Conservation (phyloP, 2,329 filamentous ascomycete genomes). For the Colletotrichum endophyticum region DNA sequence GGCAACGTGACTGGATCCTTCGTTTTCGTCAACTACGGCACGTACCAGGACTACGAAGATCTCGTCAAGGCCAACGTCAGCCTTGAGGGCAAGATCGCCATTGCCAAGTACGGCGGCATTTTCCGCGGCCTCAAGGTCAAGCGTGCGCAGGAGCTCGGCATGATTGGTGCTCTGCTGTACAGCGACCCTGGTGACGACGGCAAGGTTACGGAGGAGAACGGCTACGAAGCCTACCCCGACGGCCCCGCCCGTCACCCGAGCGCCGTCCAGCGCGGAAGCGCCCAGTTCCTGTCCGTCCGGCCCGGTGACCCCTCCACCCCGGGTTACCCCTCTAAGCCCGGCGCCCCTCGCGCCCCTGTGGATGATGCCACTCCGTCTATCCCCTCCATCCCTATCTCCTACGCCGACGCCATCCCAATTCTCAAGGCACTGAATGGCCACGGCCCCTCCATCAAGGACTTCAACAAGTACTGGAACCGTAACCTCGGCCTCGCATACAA, state of each 20-base stretch:
- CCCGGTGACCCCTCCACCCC: conserved; percentile 84
- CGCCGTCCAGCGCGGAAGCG: conserved; percentile 88
- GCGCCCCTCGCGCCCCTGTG: conserved; percentile 75
- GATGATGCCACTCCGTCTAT: conserved; percentile 79
- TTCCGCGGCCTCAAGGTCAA: conserved; percentile 94
- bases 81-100: conserved; percentile 83
- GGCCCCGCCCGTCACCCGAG: conserved; percentile 88
- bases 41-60: conserved; percentile 84
- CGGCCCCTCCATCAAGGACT: conserved; percentile 76
- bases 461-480: conserved; percentile 73
- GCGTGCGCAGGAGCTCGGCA: conserved; percentile 87
- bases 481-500: conserved; percentile 78
- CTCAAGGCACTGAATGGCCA: conserved; percentile 90
- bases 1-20: conserved; percentile 90
- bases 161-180: conserved; percentile 85
- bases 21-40: conserved; percentile 92
- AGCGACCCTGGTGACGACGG: conserved; percentile 91
- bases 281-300: conserved; percentile 75
- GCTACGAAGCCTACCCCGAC: conserved; percentile 78
- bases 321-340: conserved; percentile 91
- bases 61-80: conserved; percentile 76
- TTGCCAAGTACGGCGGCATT: conserved; percentile 83
- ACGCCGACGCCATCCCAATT: conserved; percentile 82
- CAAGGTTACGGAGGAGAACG: conserved; percentile 79
- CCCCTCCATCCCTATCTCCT: conserved; percentile 90